Conservation (phyloP, 148 eudicot species). For the Rhododendron griersonianum region DNA sequence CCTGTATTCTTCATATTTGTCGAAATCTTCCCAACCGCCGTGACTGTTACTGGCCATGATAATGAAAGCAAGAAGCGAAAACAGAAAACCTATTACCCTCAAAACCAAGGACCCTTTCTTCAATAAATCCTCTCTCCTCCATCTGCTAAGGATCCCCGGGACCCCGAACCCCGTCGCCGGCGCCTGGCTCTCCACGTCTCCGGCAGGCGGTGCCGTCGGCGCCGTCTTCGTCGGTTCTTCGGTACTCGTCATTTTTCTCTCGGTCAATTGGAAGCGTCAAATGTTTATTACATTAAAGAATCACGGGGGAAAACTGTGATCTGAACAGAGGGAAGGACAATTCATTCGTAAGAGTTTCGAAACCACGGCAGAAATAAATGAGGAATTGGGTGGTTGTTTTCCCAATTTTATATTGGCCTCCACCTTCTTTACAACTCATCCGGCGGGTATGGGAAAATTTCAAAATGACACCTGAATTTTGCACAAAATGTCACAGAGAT, state of each 20-base stretch:
- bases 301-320: not conserved
- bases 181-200: conserved; percentile 23
- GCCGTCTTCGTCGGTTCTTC: not conserved
- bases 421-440: not conserved
- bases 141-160: conserved; percentile 22
- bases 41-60: conserved; percentile 54
- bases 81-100: conserved; percentile 37
- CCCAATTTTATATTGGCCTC: not conserved
- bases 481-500: too few species aligned
- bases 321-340: not conserved
- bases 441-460: too few species aligned
- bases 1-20: conserved; percentile 38
- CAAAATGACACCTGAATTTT: too few species aligned
- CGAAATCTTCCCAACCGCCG: conserved; percentile 32
- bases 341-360: not conserved
- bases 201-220: conserved; percentile 17
- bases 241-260: not conserved
- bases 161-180: conserved; percentile 19
- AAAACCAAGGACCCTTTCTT: conserved; percentile 36
- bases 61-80: conserved; percentile 57
- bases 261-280: not conserved
- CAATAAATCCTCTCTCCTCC: conserved; percentile 49
- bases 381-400: not conserved
- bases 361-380: too few species aligned
- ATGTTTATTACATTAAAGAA: too few species aligned